Conservation (phyloP, 78 protist species). For the Tieghemostelium lacteum region DNA sequence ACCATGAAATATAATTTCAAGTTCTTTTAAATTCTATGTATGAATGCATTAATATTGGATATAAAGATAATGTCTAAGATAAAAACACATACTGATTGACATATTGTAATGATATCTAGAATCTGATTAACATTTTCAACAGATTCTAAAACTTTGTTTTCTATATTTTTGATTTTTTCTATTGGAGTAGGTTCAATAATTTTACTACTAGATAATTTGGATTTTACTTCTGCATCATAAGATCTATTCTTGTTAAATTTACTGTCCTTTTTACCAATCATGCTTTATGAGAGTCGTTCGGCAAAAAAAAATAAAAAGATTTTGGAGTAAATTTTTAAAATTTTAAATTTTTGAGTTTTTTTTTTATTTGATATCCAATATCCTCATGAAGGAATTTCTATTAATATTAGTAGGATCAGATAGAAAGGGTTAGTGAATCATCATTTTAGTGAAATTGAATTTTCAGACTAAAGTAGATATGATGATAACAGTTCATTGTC, state of each 20-base stretch:
- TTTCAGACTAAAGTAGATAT: no score
- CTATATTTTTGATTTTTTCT: constrained; percentile 24
- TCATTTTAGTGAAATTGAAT: no score
- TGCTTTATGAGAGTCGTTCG: background rate
- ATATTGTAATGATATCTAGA: constrained; percentile 40
- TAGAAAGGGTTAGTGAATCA: background rate
- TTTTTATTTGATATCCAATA: no score
- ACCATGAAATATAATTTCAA: constrained; percentile 57
- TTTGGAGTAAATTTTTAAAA: background rate
- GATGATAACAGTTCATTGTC: constrained; percentile 7
- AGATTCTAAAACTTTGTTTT: constrained; percentile 18
- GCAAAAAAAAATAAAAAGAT: background rate
- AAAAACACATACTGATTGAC: constrained; percentile 23
- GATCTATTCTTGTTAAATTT: background rate
- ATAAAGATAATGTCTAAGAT: background rate
- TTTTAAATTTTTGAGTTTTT: background rate
- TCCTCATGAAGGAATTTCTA: constrained; percentile 4
- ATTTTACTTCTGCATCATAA: background rate
- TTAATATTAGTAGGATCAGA: background rate
- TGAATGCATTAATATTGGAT: background rate
- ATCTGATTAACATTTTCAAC: constrained; percentile 47
- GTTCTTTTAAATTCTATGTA: constrained; percentile 30
- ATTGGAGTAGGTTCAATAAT: constrained; percentile 1
- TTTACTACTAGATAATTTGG: background rate
- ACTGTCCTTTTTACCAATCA: no score